Evolutionary conservation across 352 stramenopile genomes (phyloP).

Genomic region (Phytophthora foliorum): DNA sequence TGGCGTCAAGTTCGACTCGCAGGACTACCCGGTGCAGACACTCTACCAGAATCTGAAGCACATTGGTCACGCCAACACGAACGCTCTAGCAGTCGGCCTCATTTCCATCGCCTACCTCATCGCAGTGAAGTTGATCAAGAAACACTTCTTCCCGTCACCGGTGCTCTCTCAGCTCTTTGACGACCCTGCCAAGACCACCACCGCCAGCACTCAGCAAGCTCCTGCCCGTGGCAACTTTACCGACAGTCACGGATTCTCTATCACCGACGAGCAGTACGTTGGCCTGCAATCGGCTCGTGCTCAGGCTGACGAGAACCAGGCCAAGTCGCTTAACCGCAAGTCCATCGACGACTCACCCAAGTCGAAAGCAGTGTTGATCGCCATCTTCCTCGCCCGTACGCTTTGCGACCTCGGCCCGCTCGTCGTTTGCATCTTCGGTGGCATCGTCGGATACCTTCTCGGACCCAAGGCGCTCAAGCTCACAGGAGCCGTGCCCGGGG

Average conservation of each 20-base stretch:
- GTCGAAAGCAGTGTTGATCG: slow-evolving; percentile 9
- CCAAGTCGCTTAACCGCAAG: slow-evolving; percentile 19
- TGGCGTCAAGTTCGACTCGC: slow-evolving; percentile 59
- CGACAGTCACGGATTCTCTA: slow-evolving; percentile 46
- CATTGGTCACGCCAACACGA: slow-evolving; percentile 71
- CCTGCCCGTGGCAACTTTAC: neutral
- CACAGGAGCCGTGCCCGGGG: slow-evolving; percentile 67
- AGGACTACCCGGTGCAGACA: slow-evolving; percentile 56
- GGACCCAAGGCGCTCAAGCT: slow-evolving; percentile 68
- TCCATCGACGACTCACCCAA: slow-evolving; percentile 22
- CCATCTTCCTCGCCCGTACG: slow-evolving; percentile 50
- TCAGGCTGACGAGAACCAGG: slow-evolving; percentile 7
- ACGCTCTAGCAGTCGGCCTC: slow-evolving; percentile 62
- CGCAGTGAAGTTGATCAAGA: slow-evolving; percentile 32
- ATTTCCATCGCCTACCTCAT: slow-evolving; percentile 33
- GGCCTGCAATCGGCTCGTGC: slow-evolving; percentile 7
- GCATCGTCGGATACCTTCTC: slow-evolving; percentile 49
- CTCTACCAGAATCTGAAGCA: slow-evolving; percentile 60
- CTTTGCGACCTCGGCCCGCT: slow-evolving; percentile 66
- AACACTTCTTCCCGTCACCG: slow-evolving; percentile 28
- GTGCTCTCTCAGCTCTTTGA: slow-evolving; percentile 27
- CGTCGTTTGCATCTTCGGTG: slow-evolving; percentile 70
- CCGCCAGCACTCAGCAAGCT: neutral
- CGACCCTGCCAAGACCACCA: neutral
- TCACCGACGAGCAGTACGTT: slow-evolving; percentile 53